phyloP scores from a whole-genome alignment of 768 basidiomycete species.

The Lactifluus subvellereus region DNA sequence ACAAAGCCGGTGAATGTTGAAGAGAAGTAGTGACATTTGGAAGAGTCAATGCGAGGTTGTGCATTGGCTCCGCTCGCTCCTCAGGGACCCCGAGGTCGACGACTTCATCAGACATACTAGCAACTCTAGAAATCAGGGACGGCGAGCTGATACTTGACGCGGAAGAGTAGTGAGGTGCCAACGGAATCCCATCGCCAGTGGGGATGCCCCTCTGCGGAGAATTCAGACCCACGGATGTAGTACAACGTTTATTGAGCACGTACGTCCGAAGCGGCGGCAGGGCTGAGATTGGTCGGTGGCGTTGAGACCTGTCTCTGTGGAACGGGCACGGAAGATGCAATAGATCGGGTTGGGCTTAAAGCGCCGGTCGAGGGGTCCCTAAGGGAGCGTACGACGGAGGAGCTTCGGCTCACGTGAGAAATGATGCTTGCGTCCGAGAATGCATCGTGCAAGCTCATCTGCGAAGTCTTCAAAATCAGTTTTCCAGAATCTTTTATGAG shows the following conservation, averaged over 20 bases:
- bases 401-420: slow-evolving; percentile 12
- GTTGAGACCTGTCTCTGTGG: neutral
- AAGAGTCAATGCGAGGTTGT: neutral
- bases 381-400: slow-evolving; percentile 9
- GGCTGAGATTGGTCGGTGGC: neutral
- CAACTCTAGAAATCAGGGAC: slow-evolving; percentile 5
- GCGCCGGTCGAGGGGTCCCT: neutral
- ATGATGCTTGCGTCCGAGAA: slow-evolving; percentile 9
- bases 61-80: neutral
- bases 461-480: slow-evolving; percentile 21
- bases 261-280: neutral
- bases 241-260: neutral
- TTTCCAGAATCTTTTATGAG: slow-evolving; percentile 20
- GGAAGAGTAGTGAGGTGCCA: neutral
- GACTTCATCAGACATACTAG: neutral
- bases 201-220: neutral
- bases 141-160: slow-evolving; percentile 6
- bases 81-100: neutral
- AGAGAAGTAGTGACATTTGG: neutral
- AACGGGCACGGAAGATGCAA: slow-evolving; percentile 1
- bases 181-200: neutral
- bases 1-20: slow-evolving; percentile 1
- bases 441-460: slow-evolving; percentile 16
- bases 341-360: slow-evolving; percentile 5
- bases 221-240: neutral